A percentile compares a stretch with the other conserved stretches of the same genome.
These are phyloP conservation scores for Tylopilus vinaceipallidus DNA, from an alignment of 768 basidiomycete genomes.

Conservation along the genomic window DNA sequence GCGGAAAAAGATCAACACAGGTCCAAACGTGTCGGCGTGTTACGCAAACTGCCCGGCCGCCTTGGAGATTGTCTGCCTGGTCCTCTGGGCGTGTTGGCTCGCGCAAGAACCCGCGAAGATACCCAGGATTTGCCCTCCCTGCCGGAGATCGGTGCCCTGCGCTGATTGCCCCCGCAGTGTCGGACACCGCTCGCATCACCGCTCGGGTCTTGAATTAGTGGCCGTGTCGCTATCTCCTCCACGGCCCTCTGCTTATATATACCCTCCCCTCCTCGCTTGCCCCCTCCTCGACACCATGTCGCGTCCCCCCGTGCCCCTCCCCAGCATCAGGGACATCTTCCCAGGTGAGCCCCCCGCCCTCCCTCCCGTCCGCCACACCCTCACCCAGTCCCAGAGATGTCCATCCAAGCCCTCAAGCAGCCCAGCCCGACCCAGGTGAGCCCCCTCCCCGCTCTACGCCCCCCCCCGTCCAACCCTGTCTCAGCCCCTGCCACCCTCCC, in stretches of 20 bases:
- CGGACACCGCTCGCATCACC: slow-evolving; percentile 15
- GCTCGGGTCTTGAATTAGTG: slow-evolving; percentile 22
- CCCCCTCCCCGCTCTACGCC: slow-evolving; percentile 1
- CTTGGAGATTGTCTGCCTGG: slow-evolving; percentile 8
- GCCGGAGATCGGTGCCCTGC: slow-evolving; percentile 21
- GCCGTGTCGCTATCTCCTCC: slow-evolving; percentile 17
- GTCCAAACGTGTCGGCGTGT: slow-evolving; percentile 3
- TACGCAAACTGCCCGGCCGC: slow-evolving; percentile 1
- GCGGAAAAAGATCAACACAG: slow-evolving; percentile 34
- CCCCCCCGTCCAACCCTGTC: not conserved
- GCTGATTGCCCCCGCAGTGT: slow-evolving; percentile 25
- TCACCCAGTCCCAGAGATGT: slow-evolving; percentile 19
- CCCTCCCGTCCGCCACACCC: not conserved
- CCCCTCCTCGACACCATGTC: slow-evolving; percentile 13
- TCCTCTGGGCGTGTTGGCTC: not conserved
- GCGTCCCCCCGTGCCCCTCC: slow-evolving; percentile 35
- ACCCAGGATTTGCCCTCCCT: slow-evolving; percentile 22
- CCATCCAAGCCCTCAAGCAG: slow-evolving; percentile 14
- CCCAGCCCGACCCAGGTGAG: slow-evolving; percentile 8
- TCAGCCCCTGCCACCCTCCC: slow-evolving; percentile 2
- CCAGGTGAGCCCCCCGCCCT: slow-evolving; percentile 37
- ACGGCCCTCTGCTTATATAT: too few species aligned
- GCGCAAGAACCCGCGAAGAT: slow-evolving; percentile 16
- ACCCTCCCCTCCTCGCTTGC: not conserved
- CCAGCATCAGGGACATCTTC: slow-evolving; percentile 56